phyloP scores from a whole-genome alignment of 2,329 filamentous ascomycete genomes.

The Colletotrichum sp. region DNA sequence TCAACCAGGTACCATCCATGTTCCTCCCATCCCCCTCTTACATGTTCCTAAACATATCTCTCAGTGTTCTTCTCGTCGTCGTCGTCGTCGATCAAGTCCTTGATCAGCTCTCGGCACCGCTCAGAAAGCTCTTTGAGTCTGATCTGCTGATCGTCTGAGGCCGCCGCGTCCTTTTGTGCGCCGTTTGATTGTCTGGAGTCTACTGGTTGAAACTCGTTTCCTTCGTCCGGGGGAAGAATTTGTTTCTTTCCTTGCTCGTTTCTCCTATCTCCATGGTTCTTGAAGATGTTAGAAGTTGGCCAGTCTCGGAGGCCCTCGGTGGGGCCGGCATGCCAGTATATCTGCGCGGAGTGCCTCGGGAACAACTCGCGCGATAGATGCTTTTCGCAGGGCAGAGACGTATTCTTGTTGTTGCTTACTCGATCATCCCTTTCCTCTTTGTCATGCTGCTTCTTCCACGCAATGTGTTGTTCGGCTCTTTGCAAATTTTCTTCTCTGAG shows the following conservation, averaged over 20 bases:
- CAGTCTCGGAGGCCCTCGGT: neutral
- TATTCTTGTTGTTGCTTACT: neutral
- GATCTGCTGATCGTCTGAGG: neutral
- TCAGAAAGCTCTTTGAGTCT: neutral
- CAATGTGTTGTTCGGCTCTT: neutral
- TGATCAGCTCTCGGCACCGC: neutral
- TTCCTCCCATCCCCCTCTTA: neutral
- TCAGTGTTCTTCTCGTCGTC: neutral
- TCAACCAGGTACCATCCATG: neutral
- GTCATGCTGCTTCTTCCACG: neutral
- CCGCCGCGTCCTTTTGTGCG: neutral
- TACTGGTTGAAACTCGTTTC: neutral
- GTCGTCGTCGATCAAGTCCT: neutral
- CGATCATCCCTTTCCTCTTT: neutral
- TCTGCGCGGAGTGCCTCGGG: neutral
- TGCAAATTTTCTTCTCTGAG: neutral
- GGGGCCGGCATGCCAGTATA: neutral
- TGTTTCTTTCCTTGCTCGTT: neutral
- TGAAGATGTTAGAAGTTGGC: neutral
- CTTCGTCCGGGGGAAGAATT: neutral
- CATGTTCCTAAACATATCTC: neutral
- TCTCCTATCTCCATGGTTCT: neutral
- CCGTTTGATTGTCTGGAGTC: neutral
- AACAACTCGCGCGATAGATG: neutral
- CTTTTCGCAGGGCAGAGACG: neutral